phyloP scores from a whole-genome alignment of 73 alveolate genomes.

The Tetrahymena malaccensis region DNA sequence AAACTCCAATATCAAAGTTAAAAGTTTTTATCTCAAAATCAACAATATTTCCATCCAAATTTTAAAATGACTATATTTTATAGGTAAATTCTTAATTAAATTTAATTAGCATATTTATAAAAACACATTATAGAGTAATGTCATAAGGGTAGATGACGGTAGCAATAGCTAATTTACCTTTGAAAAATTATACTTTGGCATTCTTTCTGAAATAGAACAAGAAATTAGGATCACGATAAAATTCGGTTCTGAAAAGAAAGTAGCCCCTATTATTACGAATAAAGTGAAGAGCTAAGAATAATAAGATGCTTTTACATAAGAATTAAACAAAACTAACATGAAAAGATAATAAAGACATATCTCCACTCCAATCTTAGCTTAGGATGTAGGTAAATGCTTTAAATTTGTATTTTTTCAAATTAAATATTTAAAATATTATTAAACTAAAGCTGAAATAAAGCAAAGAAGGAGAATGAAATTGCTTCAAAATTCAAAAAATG shows the following conservation, averaged over 20 bases:
- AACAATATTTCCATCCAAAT: background rate
- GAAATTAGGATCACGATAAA: background rate
- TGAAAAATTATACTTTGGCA: background rate
- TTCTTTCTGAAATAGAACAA: background rate
- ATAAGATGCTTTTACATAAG: background rate
- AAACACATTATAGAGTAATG: background rate
- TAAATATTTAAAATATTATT: background rate
- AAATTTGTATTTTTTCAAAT: background rate
- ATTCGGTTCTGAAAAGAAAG: background rate
- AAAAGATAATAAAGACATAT: background rate
- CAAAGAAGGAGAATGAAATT: background rate
- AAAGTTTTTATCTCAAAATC: background rate
- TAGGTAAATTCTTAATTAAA: background rate
- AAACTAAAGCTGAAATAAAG: background rate
- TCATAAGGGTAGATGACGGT: background rate
- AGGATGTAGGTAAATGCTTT: background rate
- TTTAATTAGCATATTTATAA: background rate
- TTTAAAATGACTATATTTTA: background rate
- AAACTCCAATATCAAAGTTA: background rate
- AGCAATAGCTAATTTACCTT: background rate
- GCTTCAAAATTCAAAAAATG: background rate
- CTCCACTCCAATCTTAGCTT: background rate
- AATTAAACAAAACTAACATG: background rate
- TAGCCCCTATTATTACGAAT: background rate
- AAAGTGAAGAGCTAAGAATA: background rate